Percentiles rank a stretch among this genome's conserved stretches.
phyloP scores from a whole-genome alignment of 495 filamentous ascomycete genomes.

The Aspergillus egyptiacus region DNA sequence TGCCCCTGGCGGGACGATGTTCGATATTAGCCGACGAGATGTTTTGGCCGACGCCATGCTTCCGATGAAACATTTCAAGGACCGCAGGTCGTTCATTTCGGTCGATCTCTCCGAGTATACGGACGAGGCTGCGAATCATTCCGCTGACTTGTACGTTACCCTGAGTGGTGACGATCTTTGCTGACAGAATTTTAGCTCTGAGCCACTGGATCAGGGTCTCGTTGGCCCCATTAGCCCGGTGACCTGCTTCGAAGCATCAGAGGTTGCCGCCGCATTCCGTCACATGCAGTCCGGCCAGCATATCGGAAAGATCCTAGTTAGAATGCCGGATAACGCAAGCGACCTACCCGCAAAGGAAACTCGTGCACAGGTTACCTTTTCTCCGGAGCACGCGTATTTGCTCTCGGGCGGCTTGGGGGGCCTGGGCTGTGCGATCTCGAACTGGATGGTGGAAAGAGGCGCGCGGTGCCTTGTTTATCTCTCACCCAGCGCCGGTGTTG shows the following conservation, averaged over 20 bases:
- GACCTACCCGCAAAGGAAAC: conserved; percentile 43
- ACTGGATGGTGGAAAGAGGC: conserved; percentile 53
- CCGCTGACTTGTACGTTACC: background rate
- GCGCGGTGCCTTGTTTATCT: conserved; percentile 45
- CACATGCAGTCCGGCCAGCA: conserved; percentile 40
- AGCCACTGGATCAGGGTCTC: background rate
- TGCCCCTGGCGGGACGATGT: conserved; percentile 45
- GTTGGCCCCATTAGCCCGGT: conserved; percentile 16
- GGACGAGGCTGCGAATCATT: background rate
- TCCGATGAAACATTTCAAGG: conserved; percentile 32
- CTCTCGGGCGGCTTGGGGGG: conserved; percentile 50
- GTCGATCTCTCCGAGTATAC: conserved; percentile 16
- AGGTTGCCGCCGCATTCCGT: conserved; percentile 44
- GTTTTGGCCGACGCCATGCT: conserved; percentile 20
- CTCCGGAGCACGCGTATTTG: conserved; percentile 27
- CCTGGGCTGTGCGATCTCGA: conserved; percentile 49
- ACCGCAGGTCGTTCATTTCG: conserved; percentile 27
- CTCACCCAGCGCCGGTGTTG: conserved; percentile 21
- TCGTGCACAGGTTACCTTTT: conserved; percentile 24
- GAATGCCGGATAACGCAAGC: conserved; percentile 21
- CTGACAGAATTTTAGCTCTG: background rate
- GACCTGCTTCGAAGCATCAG: conserved; percentile 32
- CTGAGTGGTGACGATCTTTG: background rate
- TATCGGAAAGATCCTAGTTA: conserved; percentile 30
- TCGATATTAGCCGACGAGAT: conserved; percentile 41